phyloP scores from a whole-genome alignment of 106 monocot species.

The Chionographis japonica region DNA sequence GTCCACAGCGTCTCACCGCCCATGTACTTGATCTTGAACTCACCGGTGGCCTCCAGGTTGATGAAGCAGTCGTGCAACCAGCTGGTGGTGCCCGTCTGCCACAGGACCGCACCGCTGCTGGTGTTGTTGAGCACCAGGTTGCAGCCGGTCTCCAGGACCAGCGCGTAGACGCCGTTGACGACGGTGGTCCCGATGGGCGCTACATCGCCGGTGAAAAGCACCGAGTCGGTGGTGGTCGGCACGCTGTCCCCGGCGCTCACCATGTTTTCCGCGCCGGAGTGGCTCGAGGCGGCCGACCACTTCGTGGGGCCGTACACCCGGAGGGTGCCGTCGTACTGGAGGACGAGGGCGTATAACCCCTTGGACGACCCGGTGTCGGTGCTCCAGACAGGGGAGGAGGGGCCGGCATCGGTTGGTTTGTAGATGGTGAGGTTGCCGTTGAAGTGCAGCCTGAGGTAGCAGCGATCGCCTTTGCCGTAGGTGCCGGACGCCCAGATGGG shows the following conservation, averaged over 20 bases:
- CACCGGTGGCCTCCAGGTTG: too few relatives aligned
- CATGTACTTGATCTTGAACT: too few relatives aligned
- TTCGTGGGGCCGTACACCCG: constrained; percentile 14
- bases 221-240: neutral
- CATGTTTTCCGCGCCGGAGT: too few relatives aligned
- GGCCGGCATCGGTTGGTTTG: neutral
- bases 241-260: neutral
- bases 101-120: neutral
- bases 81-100: neutral
- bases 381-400: neutral
- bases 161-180: neutral
- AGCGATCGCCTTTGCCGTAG: constrained; percentile 8
- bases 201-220: neutral
- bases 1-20: too few relatives aligned
- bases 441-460: constrained; percentile 15
- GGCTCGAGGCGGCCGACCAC: constrained; percentile 8
- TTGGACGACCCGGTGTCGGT: constrained; percentile 7
- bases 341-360: constrained; percentile 12
- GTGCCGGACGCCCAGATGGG: constrained; percentile 19
- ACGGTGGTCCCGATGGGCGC: constrained; percentile 8
- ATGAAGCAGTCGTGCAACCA: too few relatives aligned
- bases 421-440: constrained; percentile 22
- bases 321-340: constrained; percentile 25
- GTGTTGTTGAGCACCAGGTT: neutral
- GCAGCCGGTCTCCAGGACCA: neutral